phyloP scores from a whole-genome alignment of 441 rosid genomes.

The Isatis lusitanica region DNA sequence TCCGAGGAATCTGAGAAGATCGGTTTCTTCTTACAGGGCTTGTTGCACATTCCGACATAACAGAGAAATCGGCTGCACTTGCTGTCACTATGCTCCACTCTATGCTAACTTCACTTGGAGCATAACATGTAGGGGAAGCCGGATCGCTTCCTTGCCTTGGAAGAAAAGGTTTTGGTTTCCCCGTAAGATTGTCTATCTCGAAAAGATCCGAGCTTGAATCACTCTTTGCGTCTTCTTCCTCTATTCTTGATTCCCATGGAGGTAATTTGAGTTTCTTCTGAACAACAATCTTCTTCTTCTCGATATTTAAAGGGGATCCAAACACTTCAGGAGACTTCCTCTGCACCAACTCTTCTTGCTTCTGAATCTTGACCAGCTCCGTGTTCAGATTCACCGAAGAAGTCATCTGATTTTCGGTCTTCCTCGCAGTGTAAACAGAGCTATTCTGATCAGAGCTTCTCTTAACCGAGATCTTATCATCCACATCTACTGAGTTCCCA shows the following conservation, averaged over 20 bases:
- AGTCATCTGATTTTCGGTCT: constrained; percentile 28
- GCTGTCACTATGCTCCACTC: constrained; percentile 94
- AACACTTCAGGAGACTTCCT: constrained; percentile 63
- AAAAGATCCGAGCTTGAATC: constrained; percentile 86
- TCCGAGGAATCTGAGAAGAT: constrained; percentile 37
- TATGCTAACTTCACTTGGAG: constrained; percentile 88
- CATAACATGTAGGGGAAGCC: constrained; percentile 57
- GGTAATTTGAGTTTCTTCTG: constrained; percentile 46
- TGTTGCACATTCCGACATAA: constrained; percentile 62
- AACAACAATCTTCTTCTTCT: constrained; percentile 37
- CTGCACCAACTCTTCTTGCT: constrained; percentile 36
- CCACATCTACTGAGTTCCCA: constrained; percentile 54
- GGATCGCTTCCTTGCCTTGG: constrained; percentile 61
- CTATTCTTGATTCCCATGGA: constrained; percentile 44
- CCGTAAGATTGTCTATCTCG: constrained; percentile 74
- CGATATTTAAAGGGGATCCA: constrained; percentile 48
- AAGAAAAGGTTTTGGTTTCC: constrained; percentile 53
- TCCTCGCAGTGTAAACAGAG: constrained; percentile 34
- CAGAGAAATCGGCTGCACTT: constrained; percentile 77
- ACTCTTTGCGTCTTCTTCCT: constrained; percentile 37
- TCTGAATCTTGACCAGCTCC: constrained; percentile 34
- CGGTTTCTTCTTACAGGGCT: constrained; percentile 40
- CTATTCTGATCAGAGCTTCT: constrained; percentile 34
- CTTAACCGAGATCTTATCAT: constrained; percentile 46
- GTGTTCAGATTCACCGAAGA: constrained; percentile 33